Evolutionary conservation across 2,329 filamentous ascomycete genomes (phyloP).

Genomic region (Tolypocladium endophyticum): DNA sequence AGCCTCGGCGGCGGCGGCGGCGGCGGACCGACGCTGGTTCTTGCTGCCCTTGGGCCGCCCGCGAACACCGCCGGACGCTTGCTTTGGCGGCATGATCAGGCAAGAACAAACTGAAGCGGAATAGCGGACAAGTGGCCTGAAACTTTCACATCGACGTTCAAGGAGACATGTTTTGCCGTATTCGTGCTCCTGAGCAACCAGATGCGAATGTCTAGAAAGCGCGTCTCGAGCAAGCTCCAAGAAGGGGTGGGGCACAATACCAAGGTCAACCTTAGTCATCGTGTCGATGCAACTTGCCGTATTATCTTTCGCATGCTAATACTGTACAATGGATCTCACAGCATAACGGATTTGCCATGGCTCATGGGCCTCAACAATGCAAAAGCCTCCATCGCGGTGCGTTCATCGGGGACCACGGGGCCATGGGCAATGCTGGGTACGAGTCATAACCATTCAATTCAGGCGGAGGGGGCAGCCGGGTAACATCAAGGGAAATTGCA

Average conservation of each 20-base stretch:
- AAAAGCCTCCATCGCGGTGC: neutral
- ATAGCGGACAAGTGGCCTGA: too few species aligned
- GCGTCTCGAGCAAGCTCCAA: neutral
- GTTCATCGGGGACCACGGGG: too few species aligned
- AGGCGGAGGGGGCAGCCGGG: too few species aligned
- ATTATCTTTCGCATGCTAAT: too few species aligned
- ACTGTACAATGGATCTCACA: neutral
- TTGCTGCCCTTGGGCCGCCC: slow-evolving; percentile 22
- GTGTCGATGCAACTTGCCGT: neutral
- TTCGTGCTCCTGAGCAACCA: neutral
- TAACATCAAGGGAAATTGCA: slow-evolving; percentile 40
- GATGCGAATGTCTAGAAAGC: neutral
- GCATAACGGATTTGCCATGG: neutral
- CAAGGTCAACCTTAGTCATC: neutral
- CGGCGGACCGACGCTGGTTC: slow-evolving; percentile 11
- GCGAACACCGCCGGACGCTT: slow-evolving; percentile 22
- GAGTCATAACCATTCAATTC: too few species aligned
- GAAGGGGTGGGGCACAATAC: neutral
- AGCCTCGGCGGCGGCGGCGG: slow-evolving; percentile 9
- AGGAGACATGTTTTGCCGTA: neutral
- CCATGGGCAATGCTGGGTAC: too few species aligned
- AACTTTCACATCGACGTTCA: neutral
- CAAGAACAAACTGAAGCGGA: neutral
- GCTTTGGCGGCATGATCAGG: slow-evolving; percentile 31
- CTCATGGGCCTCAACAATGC: neutral